Conservation (phyloP, 768 basidiomycete genomes). For the Mycena albidolilacea region DNA sequence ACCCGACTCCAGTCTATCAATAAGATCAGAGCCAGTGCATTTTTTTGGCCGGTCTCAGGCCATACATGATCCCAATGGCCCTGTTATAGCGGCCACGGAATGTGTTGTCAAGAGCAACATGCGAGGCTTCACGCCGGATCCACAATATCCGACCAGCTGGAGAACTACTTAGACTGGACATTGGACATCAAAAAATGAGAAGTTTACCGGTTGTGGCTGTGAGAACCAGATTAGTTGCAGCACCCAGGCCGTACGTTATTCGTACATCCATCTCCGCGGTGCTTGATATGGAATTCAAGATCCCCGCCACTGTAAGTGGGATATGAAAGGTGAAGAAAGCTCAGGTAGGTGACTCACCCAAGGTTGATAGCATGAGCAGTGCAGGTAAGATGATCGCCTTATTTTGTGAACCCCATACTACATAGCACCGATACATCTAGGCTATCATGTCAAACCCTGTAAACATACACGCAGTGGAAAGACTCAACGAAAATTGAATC, state of each 20-base stretch:
- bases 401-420: neutral
- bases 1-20: too few relatives aligned
- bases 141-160: slow-evolving; percentile 4
- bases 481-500: neutral
- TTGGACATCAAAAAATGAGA: neutral
- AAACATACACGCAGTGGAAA: too few relatives aligned
- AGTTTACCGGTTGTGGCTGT: neutral
- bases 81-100: neutral
- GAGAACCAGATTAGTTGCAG: neutral
- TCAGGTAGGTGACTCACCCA: neutral
- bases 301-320: too few relatives aligned
- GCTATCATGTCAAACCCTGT: too few relatives aligned
- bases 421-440: slow-evolving; percentile 6
- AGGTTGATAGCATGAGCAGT: neutral
- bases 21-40: neutral
- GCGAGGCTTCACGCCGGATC: too few relatives aligned
- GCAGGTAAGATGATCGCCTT: neutral
- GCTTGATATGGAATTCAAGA: neutral
- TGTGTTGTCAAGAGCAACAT: too few relatives aligned
- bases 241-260: neutral
- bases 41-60: too few relatives aligned
- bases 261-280: too few relatives aligned
- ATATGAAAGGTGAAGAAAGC: too few relatives aligned
- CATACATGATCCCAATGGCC: neutral
- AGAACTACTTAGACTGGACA: neutral